Evolutionary conservation across 208 protist genomes (phyloP), one percentile per base, ranked within the genome.

Genomic region (Crithidia sp.): DNA sequence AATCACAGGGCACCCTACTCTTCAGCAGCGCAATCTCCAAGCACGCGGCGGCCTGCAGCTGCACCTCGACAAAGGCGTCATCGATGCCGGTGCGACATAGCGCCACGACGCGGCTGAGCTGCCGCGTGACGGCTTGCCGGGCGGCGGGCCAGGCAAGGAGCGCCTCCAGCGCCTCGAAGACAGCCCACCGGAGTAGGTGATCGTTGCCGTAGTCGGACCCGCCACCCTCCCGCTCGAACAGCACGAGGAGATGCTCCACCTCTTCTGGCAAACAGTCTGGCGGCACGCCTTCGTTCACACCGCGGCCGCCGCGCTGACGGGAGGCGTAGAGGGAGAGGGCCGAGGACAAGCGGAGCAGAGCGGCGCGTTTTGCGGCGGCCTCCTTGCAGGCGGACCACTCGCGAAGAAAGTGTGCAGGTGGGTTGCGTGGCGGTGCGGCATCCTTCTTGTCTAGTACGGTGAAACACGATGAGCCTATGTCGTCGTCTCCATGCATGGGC

Each of bases 31-130:
- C 69, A 3, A 67, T 47, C n/a, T 82, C 67, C 17, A 94, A 44
- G 40, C 82, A 54, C 19, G 66, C 28, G 8, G 80, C 73, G 2
- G 89, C 87, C 55, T 83, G 83, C 40, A 86, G 70, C 61, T 84
- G 87, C 43, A 95, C 89, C 73, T 93, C 89, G 19, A 82, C 40
- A 68, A 96, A 96, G 3, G 78, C 74, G 68, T 96, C 92, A 65
- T 96, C 92, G 10, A 94, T 60, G n/a, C 89, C 88, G 37, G 40
- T 16, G 17, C 86, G 82, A 49, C 80, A 83, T 17, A 85, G 57
- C 7, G 41, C 28, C 19, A 96, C 36, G 14, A 94, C 16, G 19
- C 75, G 76, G 36, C 67, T 70, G n/a, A 92, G 73, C 53, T 72
- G 76, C 14, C 79, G 76, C 43, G 67, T 67, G 45, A 89, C 63